A percentile compares a stretch with the other conserved stretches of the same genome.
phyloP scores from a whole-genome alignment of 306 rosid species.

The Inga laurina region DNA sequence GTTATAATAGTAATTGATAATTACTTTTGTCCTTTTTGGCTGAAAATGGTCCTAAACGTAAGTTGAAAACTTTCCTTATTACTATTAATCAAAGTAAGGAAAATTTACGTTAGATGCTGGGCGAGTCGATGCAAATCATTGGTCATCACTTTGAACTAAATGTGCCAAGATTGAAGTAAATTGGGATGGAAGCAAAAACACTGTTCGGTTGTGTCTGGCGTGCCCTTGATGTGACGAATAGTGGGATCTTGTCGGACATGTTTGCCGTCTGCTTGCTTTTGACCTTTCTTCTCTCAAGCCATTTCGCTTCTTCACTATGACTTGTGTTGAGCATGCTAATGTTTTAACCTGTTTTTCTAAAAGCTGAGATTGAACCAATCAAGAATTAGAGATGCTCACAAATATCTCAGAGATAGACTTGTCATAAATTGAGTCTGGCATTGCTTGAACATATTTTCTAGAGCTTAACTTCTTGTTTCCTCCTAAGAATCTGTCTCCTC shows the following conservation, averaged over 20 bases:
- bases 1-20: background rate
- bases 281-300: slow-evolving; percentile 5
- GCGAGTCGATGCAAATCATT: background rate
- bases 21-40: background rate
- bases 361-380: background rate
- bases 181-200: slow-evolving; percentile 15
- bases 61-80: background rate
- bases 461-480: background rate
- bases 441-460: background rate
- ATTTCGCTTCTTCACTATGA: background rate
- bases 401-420: background rate
- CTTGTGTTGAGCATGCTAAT: background rate
- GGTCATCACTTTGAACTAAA: background rate
- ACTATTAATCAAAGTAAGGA: background rate
- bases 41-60: no score
- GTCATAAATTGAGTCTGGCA: background rate
- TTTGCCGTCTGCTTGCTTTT: slow-evolving; percentile 23
- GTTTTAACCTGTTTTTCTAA: background rate
- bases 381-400: background rate
- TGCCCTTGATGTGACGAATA: background rate
- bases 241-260: slow-evolving; percentile 33
- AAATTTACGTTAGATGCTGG: background rate
- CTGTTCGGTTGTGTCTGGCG: background rate
- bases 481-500: background rate
- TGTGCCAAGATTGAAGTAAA: background rate